phyloP scores from a whole-genome alignment of 495 filamentous ascomycete species.

The Talaromyces nanjingensis region DNA sequence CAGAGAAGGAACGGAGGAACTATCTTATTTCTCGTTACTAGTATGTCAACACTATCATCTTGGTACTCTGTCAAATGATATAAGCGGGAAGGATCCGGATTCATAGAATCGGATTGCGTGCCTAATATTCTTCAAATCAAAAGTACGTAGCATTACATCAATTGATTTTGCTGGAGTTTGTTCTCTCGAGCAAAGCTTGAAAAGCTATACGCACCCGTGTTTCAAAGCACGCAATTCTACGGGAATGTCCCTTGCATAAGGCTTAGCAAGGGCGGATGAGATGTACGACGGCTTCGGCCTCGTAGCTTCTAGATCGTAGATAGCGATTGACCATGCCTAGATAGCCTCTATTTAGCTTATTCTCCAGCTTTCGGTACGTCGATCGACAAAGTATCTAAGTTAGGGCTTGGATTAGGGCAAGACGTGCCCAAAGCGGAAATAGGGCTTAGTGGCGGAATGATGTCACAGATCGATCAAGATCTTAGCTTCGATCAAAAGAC shows the following conservation, averaged over 20 bases:
- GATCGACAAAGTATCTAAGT: background rate
- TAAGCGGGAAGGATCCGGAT: background rate
- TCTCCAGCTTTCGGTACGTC: background rate
- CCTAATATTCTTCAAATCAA: background rate
- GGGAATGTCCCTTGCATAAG: background rate
- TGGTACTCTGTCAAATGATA: background rate
- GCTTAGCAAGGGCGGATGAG: background rate
- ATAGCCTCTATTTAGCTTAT: background rate
- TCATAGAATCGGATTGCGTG: background rate
- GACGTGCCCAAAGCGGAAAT: slow-evolving; percentile 2
- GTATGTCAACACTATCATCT: background rate
- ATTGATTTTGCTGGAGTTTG: too few species aligned
- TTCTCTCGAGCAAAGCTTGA: too few species aligned
- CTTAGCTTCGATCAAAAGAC: slow-evolving; percentile 4
- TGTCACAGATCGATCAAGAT: slow-evolving; percentile 3
- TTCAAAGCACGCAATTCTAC: background rate
- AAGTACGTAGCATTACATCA: too few species aligned
- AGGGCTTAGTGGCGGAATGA: background rate
- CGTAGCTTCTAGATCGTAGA: background rate
- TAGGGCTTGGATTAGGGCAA: background rate
- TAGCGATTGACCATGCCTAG: background rate
- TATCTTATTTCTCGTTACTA: slow-evolving; percentile 3
- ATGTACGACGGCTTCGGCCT: background rate
- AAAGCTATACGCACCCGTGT: background rate
- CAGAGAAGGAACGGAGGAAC: slow-evolving; percentile 8